Conservation (phyloP, 345 rosid species). For the Hevea brasiliensis region DNA sequence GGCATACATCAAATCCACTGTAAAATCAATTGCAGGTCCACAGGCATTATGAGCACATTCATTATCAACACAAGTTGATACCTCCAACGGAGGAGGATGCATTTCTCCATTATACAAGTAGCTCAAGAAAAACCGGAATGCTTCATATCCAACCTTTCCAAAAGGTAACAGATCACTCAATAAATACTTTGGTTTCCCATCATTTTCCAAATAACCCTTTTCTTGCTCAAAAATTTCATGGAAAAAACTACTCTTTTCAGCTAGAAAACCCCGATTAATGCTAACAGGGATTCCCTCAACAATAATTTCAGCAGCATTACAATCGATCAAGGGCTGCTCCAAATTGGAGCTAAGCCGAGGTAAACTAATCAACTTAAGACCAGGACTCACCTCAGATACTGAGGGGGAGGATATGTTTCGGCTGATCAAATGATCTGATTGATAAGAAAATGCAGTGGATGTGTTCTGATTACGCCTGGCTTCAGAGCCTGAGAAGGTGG, state of each 20-base stretch:
- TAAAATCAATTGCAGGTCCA: slow-evolving; percentile 69
- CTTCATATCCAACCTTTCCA: too few species aligned
- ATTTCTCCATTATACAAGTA: slow-evolving; percentile 79
- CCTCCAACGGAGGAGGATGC: slow-evolving; percentile 67
- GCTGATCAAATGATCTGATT: too few species aligned
- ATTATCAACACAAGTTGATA: slow-evolving; percentile 74
- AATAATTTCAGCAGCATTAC: too few species aligned
- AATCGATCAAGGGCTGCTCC: too few species aligned
- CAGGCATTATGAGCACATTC: slow-evolving; percentile 81
- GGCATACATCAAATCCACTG: too few species aligned
- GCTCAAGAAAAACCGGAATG: slow-evolving; percentile 54
- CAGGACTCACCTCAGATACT: slow-evolving; percentile 35
- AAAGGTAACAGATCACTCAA: too few species aligned
- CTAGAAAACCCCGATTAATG: slow-evolving; percentile 78
- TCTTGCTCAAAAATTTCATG: slow-evolving; percentile 61
- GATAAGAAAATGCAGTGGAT: too few species aligned
- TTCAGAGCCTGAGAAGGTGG: too few species aligned
- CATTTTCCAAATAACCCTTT: too few species aligned
- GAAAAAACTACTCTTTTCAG: slow-evolving; percentile 82
- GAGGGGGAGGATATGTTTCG: slow-evolving; percentile 33
- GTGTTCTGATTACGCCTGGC: too few species aligned
- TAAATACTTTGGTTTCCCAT: slow-evolving; percentile 58
- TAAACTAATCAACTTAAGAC: too few species aligned
- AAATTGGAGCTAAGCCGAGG: too few species aligned
- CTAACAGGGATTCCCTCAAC: slow-evolving; percentile 59